phyloP scores from a whole-genome alignment of 352 stramenopile species.

The Phytophthora kernoviae region DNA sequence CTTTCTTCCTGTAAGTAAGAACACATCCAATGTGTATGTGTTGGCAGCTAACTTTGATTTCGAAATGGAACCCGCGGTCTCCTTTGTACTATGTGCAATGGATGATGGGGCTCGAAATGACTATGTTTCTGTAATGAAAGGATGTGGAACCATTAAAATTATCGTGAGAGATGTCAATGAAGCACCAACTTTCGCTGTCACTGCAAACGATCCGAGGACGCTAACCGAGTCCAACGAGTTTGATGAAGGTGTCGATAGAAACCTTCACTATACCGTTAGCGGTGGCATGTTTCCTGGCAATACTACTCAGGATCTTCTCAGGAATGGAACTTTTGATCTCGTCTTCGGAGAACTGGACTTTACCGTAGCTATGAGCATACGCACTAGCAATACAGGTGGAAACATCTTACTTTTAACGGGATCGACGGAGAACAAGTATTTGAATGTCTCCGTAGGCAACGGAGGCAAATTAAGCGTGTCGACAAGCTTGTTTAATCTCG shows the following conservation, averaged over 20 bases:
- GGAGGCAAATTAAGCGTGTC: conserved; percentile 16
- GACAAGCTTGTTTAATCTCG: not conserved
- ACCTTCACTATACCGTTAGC: conserved; percentile 18
- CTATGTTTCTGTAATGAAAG: conserved; percentile 50
- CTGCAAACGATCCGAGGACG: not conserved
- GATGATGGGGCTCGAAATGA: conserved; percentile 56
- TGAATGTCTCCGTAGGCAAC: conserved; percentile 19
- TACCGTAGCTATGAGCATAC: conserved; percentile 38
- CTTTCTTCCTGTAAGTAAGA: conserved; percentile 33
- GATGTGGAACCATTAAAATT: conserved; percentile 45
- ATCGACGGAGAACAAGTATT: conserved; percentile 4
- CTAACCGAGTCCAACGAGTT: conserved; percentile 17
- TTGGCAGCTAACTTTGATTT: conserved; percentile 39
- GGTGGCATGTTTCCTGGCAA: conserved; percentile 26
- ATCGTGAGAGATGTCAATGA: conserved; percentile 51
- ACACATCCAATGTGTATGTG: conserved; percentile 36
- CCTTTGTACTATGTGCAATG: conserved; percentile 46
- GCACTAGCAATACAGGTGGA: not conserved
- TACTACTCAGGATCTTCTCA: conserved; percentile 19
- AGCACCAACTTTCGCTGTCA: conserved; percentile 21
- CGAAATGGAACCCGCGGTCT: conserved; percentile 35
- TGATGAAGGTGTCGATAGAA: conserved; percentile 11
- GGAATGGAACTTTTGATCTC: conserved; percentile 16
- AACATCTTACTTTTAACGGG: conserved; percentile 20
- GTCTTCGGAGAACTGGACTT: conserved; percentile 59